Conservation (phyloP, 106 monocot genomes). For the Vanilla planifolia region DNA sequence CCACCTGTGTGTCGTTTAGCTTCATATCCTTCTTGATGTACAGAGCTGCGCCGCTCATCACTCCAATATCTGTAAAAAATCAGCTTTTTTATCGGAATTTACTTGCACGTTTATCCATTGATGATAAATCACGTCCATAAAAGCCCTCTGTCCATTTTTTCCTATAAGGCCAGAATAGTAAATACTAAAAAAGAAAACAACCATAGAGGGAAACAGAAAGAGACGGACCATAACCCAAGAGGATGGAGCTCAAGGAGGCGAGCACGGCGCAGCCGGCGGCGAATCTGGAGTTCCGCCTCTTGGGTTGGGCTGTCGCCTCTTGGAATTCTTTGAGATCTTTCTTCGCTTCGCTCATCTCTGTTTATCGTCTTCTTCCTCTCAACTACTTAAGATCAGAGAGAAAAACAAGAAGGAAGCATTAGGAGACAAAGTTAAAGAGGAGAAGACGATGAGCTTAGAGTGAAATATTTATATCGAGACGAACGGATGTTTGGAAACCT, state of each 20-base stretch:
- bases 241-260: constrained; percentile 25
- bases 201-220: background rate
- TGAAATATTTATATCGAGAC: too few relatives aligned
- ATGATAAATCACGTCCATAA: too few relatives aligned
- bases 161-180: constrained; percentile 6
- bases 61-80: constrained; percentile 22
- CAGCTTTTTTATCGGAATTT: too few relatives aligned
- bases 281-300: constrained; percentile 7
- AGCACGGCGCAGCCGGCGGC: constrained; percentile 18
- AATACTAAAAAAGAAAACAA: constrained; percentile 10
- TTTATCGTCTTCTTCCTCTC: too few relatives aligned
- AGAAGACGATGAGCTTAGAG: too few relatives aligned
- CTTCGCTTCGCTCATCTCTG: background rate
- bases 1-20: constrained; percentile 19
- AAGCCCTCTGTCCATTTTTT: too few relatives aligned
- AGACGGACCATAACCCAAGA: constrained; percentile 17
- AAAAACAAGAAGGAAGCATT: too few relatives aligned
- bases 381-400: too few relatives aligned
- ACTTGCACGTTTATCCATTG: too few relatives aligned
- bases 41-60: constrained; percentile 24
- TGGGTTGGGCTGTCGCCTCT: background rate
- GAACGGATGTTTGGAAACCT: too few relatives aligned
- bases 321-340: background rate
- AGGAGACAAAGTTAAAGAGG: too few relatives aligned
- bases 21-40: constrained; percentile 27